These are phyloP conservation scores for Trichoderma koningii DNA, from an alignment of 2,329 filamentous ascomycete species.

Conservation along the genomic window DNA sequence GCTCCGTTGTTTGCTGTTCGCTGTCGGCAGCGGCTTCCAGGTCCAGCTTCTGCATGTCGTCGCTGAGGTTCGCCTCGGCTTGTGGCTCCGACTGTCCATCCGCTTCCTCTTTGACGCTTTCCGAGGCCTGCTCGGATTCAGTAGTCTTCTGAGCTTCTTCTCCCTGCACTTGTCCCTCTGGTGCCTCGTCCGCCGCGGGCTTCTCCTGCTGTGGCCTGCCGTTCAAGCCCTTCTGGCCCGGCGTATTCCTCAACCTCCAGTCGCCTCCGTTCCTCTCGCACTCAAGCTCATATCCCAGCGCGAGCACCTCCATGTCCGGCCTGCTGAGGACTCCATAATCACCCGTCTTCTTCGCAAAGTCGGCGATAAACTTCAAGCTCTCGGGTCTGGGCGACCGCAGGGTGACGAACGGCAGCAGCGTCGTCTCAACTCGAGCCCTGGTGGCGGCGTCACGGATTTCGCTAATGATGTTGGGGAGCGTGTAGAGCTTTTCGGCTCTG, in stretches of 20 bases:
- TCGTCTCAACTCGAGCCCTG: constrained; percentile 77
- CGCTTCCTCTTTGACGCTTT: constrained; percentile 25
- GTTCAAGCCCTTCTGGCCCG: constrained; percentile 77
- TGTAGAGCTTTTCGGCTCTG: constrained; percentile 76
- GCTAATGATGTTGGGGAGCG: constrained; percentile 79
- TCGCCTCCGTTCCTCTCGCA: constrained; percentile 87
- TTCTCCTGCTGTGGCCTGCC: constrained; percentile 50
- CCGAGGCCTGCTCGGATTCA: constrained; percentile 5
- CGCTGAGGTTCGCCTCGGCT: constrained; percentile 27
- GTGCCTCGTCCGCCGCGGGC: constrained; percentile 33
- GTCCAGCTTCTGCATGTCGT: constrained; percentile 33
- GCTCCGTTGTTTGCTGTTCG: neutral
- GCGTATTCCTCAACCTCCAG: constrained; percentile 77
- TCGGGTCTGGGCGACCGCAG: constrained; percentile 72
- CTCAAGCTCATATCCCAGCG: constrained; percentile 91
- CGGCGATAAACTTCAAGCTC: constrained; percentile 76
- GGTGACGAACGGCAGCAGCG: constrained; percentile 81
- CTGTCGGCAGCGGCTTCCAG: constrained; percentile 28
- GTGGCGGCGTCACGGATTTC: constrained; percentile 89
- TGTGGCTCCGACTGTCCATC: constrained; percentile 31
- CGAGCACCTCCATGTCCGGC: constrained; percentile 86
- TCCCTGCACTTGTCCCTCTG: constrained; percentile 23
- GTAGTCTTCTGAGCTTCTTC: constrained; percentile 33
- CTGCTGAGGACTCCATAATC: constrained; percentile 85
- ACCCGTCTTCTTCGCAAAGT: constrained; percentile 86